These are phyloP conservation scores for Gossypium schwendimanii DNA, from an alignment of 441 rosid species.

Conservation along the genomic window DNA sequence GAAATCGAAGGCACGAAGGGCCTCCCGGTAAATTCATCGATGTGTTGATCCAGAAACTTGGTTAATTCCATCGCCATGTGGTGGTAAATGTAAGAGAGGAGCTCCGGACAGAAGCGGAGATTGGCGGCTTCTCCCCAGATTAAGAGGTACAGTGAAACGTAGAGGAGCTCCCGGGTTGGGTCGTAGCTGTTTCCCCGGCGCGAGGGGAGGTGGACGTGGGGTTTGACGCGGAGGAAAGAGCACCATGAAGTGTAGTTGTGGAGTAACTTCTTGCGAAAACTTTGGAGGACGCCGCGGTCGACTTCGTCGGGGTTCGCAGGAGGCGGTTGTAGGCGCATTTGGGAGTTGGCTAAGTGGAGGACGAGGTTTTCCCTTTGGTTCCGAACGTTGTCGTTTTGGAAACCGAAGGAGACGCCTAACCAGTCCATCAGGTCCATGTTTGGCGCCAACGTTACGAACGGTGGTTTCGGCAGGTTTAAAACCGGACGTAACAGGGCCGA, in stretches of 20 bases:
- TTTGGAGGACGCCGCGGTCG: constrained; percentile 42
- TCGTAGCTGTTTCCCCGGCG: constrained; percentile 28
- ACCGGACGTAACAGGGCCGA: constrained; percentile 34
- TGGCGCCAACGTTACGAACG: constrained; percentile 29
- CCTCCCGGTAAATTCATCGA: constrained; percentile 51
- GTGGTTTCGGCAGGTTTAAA: constrained; percentile 44
- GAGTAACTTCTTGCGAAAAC: constrained; percentile 49
- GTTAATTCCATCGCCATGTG: constrained; percentile 64
- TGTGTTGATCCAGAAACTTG: constrained; percentile 41
- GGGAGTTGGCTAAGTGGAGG: constrained; percentile 60
- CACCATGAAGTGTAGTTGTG: constrained; percentile 58
- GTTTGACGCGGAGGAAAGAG: constrained; percentile 43
- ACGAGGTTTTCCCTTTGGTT: constrained; percentile 69
- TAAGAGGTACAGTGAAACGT: constrained; percentile 47
- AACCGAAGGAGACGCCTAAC: constrained; percentile 47
- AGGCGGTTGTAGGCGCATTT: constrained; percentile 59
- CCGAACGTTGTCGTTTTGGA: constrained; percentile 50
- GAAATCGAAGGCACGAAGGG: constrained; percentile 50
- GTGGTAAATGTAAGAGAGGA: constrained; percentile 55
- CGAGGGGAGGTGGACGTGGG: constrained; percentile 38
- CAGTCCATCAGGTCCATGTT: constrained; percentile 59
- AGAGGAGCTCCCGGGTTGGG: constrained; percentile 54
- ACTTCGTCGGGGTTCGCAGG: constrained; percentile 44
- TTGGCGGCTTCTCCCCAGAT: constrained; percentile 70
- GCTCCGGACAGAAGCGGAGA: constrained; percentile 53